Conservation (phyloP, 2,329 filamentous ascomycete genomes). For the Graphium sp. region DNA sequence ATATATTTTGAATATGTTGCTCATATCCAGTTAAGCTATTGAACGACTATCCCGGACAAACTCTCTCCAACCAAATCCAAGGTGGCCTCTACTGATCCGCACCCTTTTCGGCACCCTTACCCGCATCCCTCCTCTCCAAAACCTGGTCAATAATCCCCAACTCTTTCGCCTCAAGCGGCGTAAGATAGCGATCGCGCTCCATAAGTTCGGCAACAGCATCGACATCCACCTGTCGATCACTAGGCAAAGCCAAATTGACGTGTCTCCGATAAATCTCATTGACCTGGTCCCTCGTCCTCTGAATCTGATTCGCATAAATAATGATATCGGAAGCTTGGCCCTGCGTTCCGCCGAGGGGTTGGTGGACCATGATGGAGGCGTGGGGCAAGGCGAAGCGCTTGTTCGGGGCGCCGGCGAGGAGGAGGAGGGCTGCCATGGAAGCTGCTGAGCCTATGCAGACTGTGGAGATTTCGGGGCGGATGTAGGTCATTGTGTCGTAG, state of each 20-base stretch:
- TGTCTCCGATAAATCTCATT: conserved; percentile 84
- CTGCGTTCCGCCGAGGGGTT: conserved; percentile 62
- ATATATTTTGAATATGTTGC: no score
- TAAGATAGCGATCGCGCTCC: conserved; percentile 93
- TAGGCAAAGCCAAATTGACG: conserved; percentile 57
- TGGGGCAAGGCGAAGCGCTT: conserved; percentile 86
- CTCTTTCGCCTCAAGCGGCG: conserved; percentile 72
- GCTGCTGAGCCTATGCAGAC: conserved; percentile 92
- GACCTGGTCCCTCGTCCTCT: conserved; percentile 67
- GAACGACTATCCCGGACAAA: no score
- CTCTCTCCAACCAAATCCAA: no score
- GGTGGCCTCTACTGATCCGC: neutral
- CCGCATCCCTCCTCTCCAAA: conserved; percentile 39
- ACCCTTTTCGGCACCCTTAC: neutral
- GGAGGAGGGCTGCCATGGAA: conserved; percentile 81
- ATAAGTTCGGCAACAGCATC: conserved; percentile 77
- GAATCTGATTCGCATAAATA: conserved; percentile 94
- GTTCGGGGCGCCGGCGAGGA: conserved; percentile 71
- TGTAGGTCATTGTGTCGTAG: conserved; percentile 98
- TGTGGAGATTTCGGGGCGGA: conserved; percentile 79
- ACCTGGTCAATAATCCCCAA: conserved; percentile 90
- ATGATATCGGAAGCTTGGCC: conserved; percentile 67
- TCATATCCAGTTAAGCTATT: no score
- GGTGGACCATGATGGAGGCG: conserved; percentile 91
- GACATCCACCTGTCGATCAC: conserved; percentile 62